phyloP scores from a whole-genome alignment of 139 green algal genomes.

The Gonium pectorale region DNA sequence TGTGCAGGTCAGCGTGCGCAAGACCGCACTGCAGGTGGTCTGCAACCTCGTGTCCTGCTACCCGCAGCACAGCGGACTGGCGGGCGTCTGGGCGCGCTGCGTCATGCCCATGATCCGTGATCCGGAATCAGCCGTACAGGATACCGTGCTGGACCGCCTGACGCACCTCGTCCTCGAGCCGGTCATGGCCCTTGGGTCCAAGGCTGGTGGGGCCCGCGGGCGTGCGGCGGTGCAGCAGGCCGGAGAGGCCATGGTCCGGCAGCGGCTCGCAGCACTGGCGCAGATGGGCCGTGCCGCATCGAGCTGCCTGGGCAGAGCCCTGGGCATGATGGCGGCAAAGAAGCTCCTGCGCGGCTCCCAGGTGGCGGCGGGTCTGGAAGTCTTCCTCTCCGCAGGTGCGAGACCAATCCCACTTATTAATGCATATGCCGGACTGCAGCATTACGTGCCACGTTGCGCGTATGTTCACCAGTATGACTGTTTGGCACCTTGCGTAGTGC shows the following conservation, averaged over 20 bases:
- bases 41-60: conserved; percentile 62
- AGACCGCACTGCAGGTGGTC: conserved; percentile 62
- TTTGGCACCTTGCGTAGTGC: too few species aligned
- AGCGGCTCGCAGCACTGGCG: conserved; percentile 68
- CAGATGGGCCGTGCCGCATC: conserved; percentile 46
- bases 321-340: conserved; percentile 26
- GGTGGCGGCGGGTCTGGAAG: conserved; percentile 61
- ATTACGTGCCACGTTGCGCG: too few species aligned
- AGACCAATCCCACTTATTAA: too few species aligned
- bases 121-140: conserved; percentile 64
- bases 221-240: conserved; percentile 16
- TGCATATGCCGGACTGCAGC: too few species aligned
- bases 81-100: conserved; percentile 70
- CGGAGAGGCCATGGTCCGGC: conserved; percentile 45
- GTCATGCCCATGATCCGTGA: conserved; percentile 75
- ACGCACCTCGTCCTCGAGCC: conserved; percentile 60
- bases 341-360: conserved; percentile 48
- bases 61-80: conserved; percentile 56
- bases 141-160: conserved; percentile 63
- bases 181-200: conserved; percentile 22
- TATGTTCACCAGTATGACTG: too few species aligned
- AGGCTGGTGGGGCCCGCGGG: neutral
- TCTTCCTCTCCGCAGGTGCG: conserved; percentile 46
- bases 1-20: conserved; percentile 77
- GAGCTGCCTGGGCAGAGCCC: conserved; percentile 58